Evolutionary conservation across 805 yeast species (phyloP), one percentile per base, ranked within the genome.

Genomic region (Yarrowia keelungensis): DNA sequence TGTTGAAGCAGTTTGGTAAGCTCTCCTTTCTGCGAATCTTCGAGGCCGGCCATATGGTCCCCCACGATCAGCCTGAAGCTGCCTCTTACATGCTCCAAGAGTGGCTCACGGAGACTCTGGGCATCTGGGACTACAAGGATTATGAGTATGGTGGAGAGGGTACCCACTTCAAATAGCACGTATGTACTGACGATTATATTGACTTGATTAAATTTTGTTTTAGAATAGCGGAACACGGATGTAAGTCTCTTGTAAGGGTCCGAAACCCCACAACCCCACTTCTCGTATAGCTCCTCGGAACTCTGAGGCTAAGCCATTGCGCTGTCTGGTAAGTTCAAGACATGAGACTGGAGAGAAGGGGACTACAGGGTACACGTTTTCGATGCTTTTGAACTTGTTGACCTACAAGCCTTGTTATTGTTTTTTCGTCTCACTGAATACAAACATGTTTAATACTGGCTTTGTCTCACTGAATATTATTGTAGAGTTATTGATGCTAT

Each of bases 41-140:
- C 72, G 90, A 87, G 71, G 97, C 94, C 46, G 97, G 97, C 11
- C 97, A 92, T 78, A 90, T 92, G 97, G 97, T 91, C 72, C 97
- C 97, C 39, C 89, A 83, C 74, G 94, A 92, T 78, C 94, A 91
- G 80, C 97, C 97, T 9, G 88, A 84, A 73, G 84, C 84, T 72
- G 81, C 95, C 1, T 82, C 88, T 73, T 85, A 85, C 43, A 85
- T 91, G 89, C 83, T 90, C 22, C 87, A 89, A 79, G 81, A 86
- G 72, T 91, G 97, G 97, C 77, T 91, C 38, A 72, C 62, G 11
- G 62, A 56, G 62, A 56, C 62, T 1, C 46, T 56, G 38, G 62
- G 62, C 8, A 56, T 70, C 82, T 53, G 92, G 92, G 47, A 56
- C 10, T 49, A 65, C 59, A 38, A 39, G 19, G 59, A 53, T 22